Conservation (phyloP, 345 rosid species). For the Nephelium lappaceum region DNA sequence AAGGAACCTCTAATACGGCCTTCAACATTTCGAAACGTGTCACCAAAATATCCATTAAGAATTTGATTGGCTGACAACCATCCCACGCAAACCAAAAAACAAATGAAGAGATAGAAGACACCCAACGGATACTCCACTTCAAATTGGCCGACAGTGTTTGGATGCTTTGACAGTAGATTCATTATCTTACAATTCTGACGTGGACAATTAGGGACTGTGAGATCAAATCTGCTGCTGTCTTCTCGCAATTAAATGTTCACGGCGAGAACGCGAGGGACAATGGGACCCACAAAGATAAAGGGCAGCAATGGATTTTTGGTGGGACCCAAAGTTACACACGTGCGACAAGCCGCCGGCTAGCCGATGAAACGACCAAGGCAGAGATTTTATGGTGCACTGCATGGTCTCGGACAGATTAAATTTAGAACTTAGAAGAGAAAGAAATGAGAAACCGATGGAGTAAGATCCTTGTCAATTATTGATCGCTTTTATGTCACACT, state of each 20-base stretch:
- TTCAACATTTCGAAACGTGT: not conserved
- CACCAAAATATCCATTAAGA: not conserved
- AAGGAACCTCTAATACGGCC: too few relatives aligned
- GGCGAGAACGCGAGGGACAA: not conserved
- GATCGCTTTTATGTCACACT: not conserved
- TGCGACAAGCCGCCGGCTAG: slow-evolving; percentile 26
- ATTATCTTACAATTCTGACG: not conserved
- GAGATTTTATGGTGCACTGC: not conserved
- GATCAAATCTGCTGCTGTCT: not conserved
- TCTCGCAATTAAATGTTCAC: not conserved
- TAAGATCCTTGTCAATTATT: not conserved
- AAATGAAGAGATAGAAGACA: not conserved
- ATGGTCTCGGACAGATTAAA: not conserved
- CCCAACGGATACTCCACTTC: not conserved
- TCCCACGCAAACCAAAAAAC: not conserved
- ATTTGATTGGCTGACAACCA: not conserved
- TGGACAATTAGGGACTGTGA: not conserved
- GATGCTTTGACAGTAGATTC: not conserved
- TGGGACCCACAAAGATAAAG: not conserved
- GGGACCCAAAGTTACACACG: slow-evolving; percentile 2
- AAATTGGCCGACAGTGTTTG: not conserved
- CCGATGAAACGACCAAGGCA: not conserved
- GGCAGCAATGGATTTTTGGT: too few relatives aligned
- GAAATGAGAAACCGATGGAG: not conserved
- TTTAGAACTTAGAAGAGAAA: too few relatives aligned